phyloP scores from a whole-genome alignment of 1,284 basidiomycete genomes.

The Pascua sp. region DNA sequence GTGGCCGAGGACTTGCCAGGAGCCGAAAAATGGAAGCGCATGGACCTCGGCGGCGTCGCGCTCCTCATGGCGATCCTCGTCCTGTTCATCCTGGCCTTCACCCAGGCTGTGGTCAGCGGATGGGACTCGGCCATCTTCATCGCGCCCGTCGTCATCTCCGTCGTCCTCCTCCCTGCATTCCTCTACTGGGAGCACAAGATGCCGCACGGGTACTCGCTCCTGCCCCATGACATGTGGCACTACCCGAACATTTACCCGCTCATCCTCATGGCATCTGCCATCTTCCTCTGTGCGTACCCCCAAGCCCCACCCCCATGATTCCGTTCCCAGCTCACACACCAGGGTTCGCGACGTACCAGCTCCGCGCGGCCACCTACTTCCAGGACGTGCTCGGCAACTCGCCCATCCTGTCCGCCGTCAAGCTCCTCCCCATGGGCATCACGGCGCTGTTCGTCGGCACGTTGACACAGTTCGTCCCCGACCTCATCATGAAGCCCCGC shows the following conservation, averaged over 20 bases:
- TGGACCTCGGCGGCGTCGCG: slow-evolving; percentile 43
- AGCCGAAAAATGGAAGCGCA: slow-evolving; percentile 41
- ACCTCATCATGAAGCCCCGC: slow-evolving; percentile 36
- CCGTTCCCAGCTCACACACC: background rate
- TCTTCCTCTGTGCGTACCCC: slow-evolving; percentile 3
- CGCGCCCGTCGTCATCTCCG: slow-evolving; percentile 35
- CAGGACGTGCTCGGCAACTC: slow-evolving; percentile 37
- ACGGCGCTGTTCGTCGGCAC: slow-evolving; percentile 37
- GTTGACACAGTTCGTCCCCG: slow-evolving; percentile 30
- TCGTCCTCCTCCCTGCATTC: slow-evolving; percentile 19
- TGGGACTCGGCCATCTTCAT: slow-evolving; percentile 43
- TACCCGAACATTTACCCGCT: slow-evolving; percentile 45
- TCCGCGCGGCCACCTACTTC: slow-evolving; percentile 43
- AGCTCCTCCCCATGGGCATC: slow-evolving; percentile 45
- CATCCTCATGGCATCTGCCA: slow-evolving; percentile 36
- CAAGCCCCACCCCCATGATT: background rate
- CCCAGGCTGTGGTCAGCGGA: slow-evolving; percentile 35
- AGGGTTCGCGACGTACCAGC: slow-evolving; percentile 39
- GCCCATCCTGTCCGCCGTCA: slow-evolving; percentile 42
- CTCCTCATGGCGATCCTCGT: slow-evolving; percentile 36
- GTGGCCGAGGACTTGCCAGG: slow-evolving; percentile 39
- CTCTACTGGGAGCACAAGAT: slow-evolving; percentile 33
- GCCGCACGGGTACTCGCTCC: slow-evolving; percentile 39
- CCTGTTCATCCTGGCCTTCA: slow-evolving; percentile 46
- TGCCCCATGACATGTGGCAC: slow-evolving; percentile 41